Conservation (phyloP, 2,329 filamentous ascomycete genomes). For the Blastomyces gilchristii region DNA sequence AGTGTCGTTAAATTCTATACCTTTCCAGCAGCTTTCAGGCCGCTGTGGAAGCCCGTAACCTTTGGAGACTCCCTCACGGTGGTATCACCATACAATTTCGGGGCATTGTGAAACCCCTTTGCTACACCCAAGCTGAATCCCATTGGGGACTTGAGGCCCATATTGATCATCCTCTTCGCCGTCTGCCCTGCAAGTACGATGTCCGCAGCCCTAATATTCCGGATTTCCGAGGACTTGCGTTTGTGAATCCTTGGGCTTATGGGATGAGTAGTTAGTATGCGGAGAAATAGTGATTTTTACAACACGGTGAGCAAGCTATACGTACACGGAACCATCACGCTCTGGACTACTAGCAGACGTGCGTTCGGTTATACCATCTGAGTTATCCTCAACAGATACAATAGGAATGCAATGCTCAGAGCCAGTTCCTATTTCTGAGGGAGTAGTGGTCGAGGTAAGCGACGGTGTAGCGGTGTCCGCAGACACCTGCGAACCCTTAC, state of each 20-base stretch:
- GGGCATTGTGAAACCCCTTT: conserved; percentile 80
- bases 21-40: conserved; percentile 66
- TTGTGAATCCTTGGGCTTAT: neutral
- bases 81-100: conserved; percentile 73
- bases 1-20: conserved; percentile 23
- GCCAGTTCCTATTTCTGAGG: conserved; percentile 1
- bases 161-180: conserved; percentile 60
- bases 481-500: conserved; percentile 9
- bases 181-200: conserved; percentile 57
- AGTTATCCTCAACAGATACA: neutral
- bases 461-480: conserved; percentile 6
- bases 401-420: conserved; percentile 8
- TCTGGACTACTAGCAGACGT: neutral
- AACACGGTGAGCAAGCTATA: neutral
- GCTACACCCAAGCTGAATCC: conserved; percentile 75
- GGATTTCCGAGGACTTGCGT: conserved; percentile 1
- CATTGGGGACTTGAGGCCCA: conserved; percentile 70
- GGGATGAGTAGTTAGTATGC: neutral
- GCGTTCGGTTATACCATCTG: neutral
- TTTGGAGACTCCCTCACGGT: conserved; percentile 69
- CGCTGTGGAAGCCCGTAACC: conserved; percentile 66
- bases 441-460: neutral
- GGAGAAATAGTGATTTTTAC: neutral
- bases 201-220: conserved; percentile 42
- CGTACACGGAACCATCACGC: neutral